Base-by-base conservation (phyloP, 176 grass and related monocot genomes). In the Musa troglodytarum region DNA sequence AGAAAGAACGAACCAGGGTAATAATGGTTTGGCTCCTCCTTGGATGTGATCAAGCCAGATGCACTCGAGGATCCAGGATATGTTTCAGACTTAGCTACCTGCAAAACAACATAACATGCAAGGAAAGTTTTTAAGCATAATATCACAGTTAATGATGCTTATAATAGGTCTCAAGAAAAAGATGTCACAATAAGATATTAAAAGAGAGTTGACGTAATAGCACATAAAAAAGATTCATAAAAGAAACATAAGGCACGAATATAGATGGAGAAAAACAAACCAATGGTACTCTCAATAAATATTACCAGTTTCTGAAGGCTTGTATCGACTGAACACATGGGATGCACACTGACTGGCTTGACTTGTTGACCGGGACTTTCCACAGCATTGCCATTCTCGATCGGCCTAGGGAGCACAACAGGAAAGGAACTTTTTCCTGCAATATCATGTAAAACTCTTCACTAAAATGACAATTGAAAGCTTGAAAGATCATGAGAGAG, bases 381-480 rank as follows among this genome's bases (percentile, higher is more conserved):
- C 50, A 77, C 73, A 80, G 51, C 26, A 74, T 88, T 88, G 77
- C 79, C 86, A 76, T 53, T 77, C 54, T 85, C 93, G 52, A 81
- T 74, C 53, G 73, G 81, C 81, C 84, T 95, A 55, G 88, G 85
- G 82, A 86, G 73, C 83, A 91, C 85, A 84, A 96, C 81, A 70
- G 81, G 83, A 52, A 96, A 84, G 67, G 88, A 87, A 82, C 82
- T 77, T 88, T 82, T 92, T 65, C 87, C 93, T 96, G 85, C 73
- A 90, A 92, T 12, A 65, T 65, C 12, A 26, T 13, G 12, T 65
- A 65, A 22, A 65, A 12, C 4, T 65, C 10, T 65, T 25, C 23
- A 12, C 63, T 65, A 25, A 28, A 65, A 3, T 29, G 4, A 11
- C 34, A 43, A 43, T 6, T 43, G 34, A 43, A 43, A 43, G 34